Conservation (phyloP, 352 stramenopile species). For the Pythium pyrilobum region DNA sequence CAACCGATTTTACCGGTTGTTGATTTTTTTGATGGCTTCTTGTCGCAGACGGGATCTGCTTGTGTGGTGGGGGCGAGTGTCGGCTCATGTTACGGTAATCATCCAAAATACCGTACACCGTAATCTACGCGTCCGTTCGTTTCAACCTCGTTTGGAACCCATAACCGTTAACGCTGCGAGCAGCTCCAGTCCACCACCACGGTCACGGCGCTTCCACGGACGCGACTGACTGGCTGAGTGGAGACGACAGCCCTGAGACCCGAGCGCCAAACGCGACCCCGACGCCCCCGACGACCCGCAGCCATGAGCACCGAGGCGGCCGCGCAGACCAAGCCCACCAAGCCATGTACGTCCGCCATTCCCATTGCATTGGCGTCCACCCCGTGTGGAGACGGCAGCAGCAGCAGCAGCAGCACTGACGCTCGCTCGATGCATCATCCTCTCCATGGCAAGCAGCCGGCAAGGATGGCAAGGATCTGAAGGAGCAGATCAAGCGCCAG, state of each 20-base stretch:
- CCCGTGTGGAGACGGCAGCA: too few relatives aligned
- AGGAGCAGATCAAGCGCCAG: conserved; percentile 78
- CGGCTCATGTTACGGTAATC: too few relatives aligned
- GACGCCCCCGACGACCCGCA: neutral
- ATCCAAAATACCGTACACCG: neutral
- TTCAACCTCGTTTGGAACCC: neutral
- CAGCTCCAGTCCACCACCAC: conserved; percentile 5
- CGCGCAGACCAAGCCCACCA: conserved; percentile 13
- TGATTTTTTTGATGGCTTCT: too few relatives aligned
- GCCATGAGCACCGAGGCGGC: conserved; percentile 18
- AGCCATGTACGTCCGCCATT: conserved; percentile 5
- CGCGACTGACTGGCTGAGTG: conserved; percentile 20
- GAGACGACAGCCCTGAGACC: conserved; percentile 10
- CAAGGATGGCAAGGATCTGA: conserved; percentile 61
- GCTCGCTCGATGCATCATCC: neutral
- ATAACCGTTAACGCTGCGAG: neutral
- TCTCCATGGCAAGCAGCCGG: neutral
- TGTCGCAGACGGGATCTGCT: too few relatives aligned
- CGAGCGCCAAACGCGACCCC: neutral
- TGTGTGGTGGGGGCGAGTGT: neutral
- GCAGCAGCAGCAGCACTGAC: neutral
- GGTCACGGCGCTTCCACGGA: conserved; percentile 2
- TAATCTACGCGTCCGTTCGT: neutral
- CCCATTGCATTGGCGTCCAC: neutral
- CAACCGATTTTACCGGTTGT: too few relatives aligned